A percentile compares a stretch with the other conserved stretches of the same genome.
Evolutionary conservation across 208 protist species (phyloP).

Genomic region (Polymyxa betae): DNA sequence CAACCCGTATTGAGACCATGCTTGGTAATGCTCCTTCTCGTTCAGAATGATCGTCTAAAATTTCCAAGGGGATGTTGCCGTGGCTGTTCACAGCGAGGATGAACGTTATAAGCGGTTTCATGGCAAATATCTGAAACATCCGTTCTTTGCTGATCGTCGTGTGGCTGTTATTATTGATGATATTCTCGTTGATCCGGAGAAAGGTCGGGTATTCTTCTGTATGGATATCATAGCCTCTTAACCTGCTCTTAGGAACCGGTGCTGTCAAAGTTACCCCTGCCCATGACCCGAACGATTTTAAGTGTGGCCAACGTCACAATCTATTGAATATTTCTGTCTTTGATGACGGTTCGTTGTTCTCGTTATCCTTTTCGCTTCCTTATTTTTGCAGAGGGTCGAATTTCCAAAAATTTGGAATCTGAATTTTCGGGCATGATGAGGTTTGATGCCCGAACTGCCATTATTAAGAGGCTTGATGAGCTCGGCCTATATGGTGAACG

Average conservation of each 20-base stretch:
- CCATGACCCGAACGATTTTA: slow-evolving; percentile 99
- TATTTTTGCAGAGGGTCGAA: slow-evolving; percentile 79
- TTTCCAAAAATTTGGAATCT: slow-evolving; percentile 81
- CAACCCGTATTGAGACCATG: slow-evolving; percentile 99
- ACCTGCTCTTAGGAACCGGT: slow-evolving; percentile 87
- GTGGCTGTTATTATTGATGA: slow-evolving; percentile 54
- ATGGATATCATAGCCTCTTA: too few species aligned
- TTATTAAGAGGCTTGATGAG: slow-evolving; percentile 84
- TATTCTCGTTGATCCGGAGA: slow-evolving; percentile 46
- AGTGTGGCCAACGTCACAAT: slow-evolving; percentile 91
- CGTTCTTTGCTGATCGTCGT: slow-evolving; percentile 81
- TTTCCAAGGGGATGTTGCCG: slow-evolving; percentile 72
- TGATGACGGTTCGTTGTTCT: slow-evolving; percentile 72
- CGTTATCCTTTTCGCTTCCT: neutral
- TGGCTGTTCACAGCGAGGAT: slow-evolving; percentile 97
- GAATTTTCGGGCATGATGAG: slow-evolving; percentile 85
- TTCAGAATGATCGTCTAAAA: neutral
- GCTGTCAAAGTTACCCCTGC: slow-evolving; percentile 96
- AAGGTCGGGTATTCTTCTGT: too few species aligned
- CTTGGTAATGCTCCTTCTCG: slow-evolving; percentile 89
- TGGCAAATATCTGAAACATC: slow-evolving; percentile 91
- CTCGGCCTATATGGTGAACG: slow-evolving; percentile 85
- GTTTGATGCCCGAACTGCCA: slow-evolving; percentile 86
- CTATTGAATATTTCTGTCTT: slow-evolving; percentile 91
- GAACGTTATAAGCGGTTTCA: slow-evolving; percentile 86